Conservation (phyloP, 441 rosid species). For the Arabidopsis hybrid region DNA sequence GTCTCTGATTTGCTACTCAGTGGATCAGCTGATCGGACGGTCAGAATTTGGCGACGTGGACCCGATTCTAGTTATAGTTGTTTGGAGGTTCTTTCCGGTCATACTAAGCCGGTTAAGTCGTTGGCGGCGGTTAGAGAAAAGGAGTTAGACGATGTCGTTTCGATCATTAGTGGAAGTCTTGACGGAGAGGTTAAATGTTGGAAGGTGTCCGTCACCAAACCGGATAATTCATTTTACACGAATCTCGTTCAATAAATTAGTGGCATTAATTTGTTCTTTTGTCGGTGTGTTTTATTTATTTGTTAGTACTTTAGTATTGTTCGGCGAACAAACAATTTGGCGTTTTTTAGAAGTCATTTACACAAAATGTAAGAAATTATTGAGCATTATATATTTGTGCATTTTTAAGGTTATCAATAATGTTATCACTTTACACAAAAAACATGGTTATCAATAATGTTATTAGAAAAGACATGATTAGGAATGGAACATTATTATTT, state of each 20-base stretch:
- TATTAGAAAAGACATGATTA: no score
- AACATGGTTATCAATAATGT: neutral
- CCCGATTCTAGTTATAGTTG: conserved; percentile 61
- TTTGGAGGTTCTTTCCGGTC: conserved; percentile 74
- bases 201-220: conserved; percentile 59
- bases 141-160: conserved; percentile 53
- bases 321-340: conserved; percentile 19
- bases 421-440: neutral
- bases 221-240: conserved; percentile 34
- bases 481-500: neutral
- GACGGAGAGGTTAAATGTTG: conserved; percentile 84
- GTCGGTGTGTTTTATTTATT: no score
- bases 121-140: conserved; percentile 59
- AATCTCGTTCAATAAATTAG: conserved; percentile 15
- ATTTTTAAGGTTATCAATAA: neutral
- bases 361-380: neutral
- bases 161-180: conserved; percentile 73
- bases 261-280: neutral
- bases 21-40: conserved; percentile 89
- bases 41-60: conserved; percentile 81
- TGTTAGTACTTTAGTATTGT: no score
- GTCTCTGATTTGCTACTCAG: conserved; percentile 66
- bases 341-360: conserved; percentile 34
- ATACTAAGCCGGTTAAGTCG: conserved; percentile 75
- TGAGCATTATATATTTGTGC: conserved; percentile 6